phyloP scores from a whole-genome alignment of 1,284 basidiomycete genomes.

The Neonothopanus nambi region DNA sequence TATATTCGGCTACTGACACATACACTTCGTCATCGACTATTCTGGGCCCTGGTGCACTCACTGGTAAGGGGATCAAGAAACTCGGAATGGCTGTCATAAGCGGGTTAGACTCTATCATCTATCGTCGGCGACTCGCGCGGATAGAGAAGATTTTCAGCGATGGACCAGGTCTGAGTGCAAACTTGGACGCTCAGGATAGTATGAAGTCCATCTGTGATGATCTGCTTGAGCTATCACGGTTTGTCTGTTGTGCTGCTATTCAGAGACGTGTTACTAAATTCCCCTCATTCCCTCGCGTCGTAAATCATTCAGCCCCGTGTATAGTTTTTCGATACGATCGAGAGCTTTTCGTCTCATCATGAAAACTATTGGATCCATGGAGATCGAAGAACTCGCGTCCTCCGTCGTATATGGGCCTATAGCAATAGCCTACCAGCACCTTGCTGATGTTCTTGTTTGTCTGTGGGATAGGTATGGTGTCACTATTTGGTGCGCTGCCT shows the following conservation, averaged over 20 bases:
- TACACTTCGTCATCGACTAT: constrained; percentile 4
- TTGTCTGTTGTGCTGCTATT: neutral
- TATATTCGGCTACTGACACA: neutral
- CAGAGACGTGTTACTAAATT: neutral
- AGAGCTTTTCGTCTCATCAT: constrained; percentile 9
- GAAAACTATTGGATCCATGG: constrained; percentile 5
- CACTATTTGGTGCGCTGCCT: no score
- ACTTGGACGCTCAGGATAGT: neutral
- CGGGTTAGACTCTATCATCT: constrained; percentile 5
- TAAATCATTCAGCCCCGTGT: constrained; percentile 1
- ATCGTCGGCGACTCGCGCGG: neutral
- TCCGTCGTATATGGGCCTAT: neutral
- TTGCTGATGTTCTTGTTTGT: neutral
- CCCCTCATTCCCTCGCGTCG: neutral
- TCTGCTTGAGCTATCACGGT: constrained; percentile 8
- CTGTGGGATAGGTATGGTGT: neutral
- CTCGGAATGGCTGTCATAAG: constrained; percentile 5
- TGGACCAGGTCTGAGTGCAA: neutral
- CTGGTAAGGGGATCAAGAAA: constrained; percentile 8
- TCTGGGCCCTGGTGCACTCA: constrained; percentile 5
- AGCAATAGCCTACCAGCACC: neutral
- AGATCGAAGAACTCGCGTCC: constrained; percentile 2
- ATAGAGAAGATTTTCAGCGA: neutral
- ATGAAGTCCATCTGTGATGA: constrained; percentile 2
- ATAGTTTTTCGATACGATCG: constrained; percentile 6